Evolutionary conservation across 2,329 filamentous ascomycete species (phyloP), one percentile per base, ranked within the genome.

Genomic region (Ophiosphaerella korrae): DNA sequence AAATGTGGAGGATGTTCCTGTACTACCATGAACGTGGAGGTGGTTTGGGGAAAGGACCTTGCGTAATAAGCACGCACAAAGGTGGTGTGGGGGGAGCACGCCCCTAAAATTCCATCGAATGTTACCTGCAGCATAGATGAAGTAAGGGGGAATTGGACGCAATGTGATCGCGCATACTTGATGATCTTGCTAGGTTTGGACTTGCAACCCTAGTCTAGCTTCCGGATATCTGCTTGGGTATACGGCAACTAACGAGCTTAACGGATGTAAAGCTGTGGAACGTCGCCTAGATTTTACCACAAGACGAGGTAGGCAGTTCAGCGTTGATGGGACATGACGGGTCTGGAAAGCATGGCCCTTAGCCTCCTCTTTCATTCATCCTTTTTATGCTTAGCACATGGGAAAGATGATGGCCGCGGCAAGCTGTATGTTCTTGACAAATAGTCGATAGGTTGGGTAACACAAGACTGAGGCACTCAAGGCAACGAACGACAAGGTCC

Each of bases 11-110:
- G 54, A 58, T 47, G 58, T 52, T 61, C 44, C 50, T 45, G 59
- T 64, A 47, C 57, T 14, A 66, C 61, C 52, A 45, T 46, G 51
- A 60, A 66, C 60, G 60, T 63, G 66, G 56, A 57, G 49, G 44
- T 52, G 42, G 41, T 48, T 49, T 55, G 24, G 34, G 18, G 52
- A 52, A 48, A 48, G 45, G 42, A 42, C 48, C 42, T 41, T 50
- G 48, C 48, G 40, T 42, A 21, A 38, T 36, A 53, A 37, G 53
- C 57, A 58, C 48, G 56, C 53, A 54, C 51, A 42, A 35, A 26
- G 53, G 45, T 50, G 50, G 34, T 60, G 54, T 61, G 59, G 56
- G 49, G 49, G 52, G 35, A 43, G 38, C 46, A 43, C 42, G 37
- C 41, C 42, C 26, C 42, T 46, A 51, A 57, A 46, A 39, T 50